phyloP scores from a whole-genome alignment of 331 rosid genomes.

The Cydonia oblonga region DNA sequence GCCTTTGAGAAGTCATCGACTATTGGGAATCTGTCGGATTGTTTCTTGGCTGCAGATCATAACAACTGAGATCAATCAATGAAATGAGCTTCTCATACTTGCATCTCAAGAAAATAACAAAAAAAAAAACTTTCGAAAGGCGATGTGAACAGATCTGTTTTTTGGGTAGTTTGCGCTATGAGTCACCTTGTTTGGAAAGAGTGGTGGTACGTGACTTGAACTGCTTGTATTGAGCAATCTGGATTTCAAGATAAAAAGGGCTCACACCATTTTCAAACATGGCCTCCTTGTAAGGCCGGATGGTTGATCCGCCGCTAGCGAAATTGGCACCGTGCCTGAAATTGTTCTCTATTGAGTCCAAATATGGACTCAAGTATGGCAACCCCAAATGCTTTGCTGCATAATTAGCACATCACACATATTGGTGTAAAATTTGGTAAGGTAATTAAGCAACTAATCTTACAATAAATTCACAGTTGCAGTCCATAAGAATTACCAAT shows the following conservation, averaged over 20 bases:
- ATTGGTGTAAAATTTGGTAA: neutral
- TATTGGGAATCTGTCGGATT: slow-evolving; percentile 29
- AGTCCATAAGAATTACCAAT: slow-evolving; percentile 26
- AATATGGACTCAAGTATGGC: slow-evolving; percentile 46
- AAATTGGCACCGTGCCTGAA: slow-evolving; percentile 75
- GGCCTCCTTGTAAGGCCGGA: slow-evolving; percentile 44
- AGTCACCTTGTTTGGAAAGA: slow-evolving; percentile 36
- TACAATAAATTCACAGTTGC: neutral
- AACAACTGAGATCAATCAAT: neutral
- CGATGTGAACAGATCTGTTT: neutral
- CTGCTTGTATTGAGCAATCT: slow-evolving; percentile 40
- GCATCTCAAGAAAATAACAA: neutral
- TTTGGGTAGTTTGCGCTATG: rapidly evolving
- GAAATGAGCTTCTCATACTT: neutral
- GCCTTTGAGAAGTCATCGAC: slow-evolving; percentile 63
- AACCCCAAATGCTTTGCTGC: slow-evolving; percentile 50
- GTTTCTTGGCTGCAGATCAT: slow-evolving; percentile 19
- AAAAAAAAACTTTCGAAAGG: neutral
- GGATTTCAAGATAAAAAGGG: slow-evolving; percentile 65
- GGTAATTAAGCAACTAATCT: neutral
- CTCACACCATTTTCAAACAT: slow-evolving; percentile 40
- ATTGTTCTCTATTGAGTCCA: slow-evolving; percentile 62
- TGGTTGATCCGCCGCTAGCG: slow-evolving; percentile 67
- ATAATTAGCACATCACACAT: neutral
- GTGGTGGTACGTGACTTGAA: slow-evolving; percentile 51